Evolutionary conservation across 116 monocot genomes (phyloP), one percentile per base, ranked within the genome.

Genomic region (Trichopus zeylanicus): DNA sequence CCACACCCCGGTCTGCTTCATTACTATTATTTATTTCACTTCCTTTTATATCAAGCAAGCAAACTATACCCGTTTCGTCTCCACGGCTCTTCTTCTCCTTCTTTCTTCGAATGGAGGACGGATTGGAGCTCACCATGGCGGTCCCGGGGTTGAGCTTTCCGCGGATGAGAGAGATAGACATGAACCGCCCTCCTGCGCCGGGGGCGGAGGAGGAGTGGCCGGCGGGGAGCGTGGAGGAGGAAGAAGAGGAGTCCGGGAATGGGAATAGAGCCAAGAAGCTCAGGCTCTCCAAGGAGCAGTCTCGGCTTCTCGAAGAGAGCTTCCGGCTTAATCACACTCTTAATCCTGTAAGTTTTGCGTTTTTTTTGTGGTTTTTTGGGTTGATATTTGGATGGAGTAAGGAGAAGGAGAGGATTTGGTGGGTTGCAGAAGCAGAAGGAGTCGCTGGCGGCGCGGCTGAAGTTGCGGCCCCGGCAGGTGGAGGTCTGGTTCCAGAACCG

Each of bases 401-500:
- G 2, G n/a, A 10, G 0, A 23, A 24, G 32, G 33, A 46, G 13
- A 4, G 2, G 60, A 22, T 35, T 0, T 60, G 28, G 27, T 21
- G 29, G 9, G 15, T 21, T 51, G 71, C 78, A 86, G 86, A 86
- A 86, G 66, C 86, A 81, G 60, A 86, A 86, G 68, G 78, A 75
- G 57, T 74, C 77, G 28, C 62, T 86, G 54, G 86, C 81, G 9
- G 27, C 53, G 57, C 68, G 67, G 57, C 61, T 86, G 47, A 78
- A 74, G 48, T 75, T 86, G 63, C 15, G 74, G 68, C 75, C 86
- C 0, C 72, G 86, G 33, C 86, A 86, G 37, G 86, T 86, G 64
- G 86, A 86, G 66, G 86, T 86, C 48, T 86, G 86, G 86, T 86
- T 86, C 29, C 86, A 86, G 64, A 86, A 86, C 65, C 77, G 86